phyloP scores from a whole-genome alignment of 2,329 filamentous ascomycete species.

The Gliomastix tumulicola region DNA sequence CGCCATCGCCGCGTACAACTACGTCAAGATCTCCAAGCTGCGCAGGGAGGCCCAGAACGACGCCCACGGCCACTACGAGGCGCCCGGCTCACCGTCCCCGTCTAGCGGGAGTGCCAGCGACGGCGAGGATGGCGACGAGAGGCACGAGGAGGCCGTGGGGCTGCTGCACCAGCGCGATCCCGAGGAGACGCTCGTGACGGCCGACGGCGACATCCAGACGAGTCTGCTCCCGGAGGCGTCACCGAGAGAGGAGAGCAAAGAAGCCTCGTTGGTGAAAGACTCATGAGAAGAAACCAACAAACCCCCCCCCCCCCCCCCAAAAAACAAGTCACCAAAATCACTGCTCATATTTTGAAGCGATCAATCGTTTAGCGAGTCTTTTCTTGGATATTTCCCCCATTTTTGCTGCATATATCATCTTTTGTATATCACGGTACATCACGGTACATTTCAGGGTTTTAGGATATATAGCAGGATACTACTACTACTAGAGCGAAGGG shows the following conservation, averaged over 20 bases:
- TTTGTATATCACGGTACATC: background rate
- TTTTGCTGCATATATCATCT: slow-evolving; percentile 1
- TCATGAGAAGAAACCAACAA: slow-evolving; percentile 1
- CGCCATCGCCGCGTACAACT: slow-evolving; percentile 88
- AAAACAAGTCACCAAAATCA: background rate
- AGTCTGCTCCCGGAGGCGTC: slow-evolving; percentile 14
- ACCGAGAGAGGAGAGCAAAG: no score
- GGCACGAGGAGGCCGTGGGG: slow-evolving; percentile 36
- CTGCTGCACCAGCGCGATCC: slow-evolving; percentile 31
- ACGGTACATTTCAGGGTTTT: no score
- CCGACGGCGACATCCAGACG: slow-evolving; percentile 31
- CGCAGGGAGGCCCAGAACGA: slow-evolving; percentile 60
- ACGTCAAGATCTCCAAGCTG: slow-evolving; percentile 90
- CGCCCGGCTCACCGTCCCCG: slow-evolving; percentile 19
- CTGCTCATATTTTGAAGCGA: background rate
- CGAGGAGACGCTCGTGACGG: slow-evolving; percentile 26
- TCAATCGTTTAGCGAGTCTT: slow-evolving; percentile 4
- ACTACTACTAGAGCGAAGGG: no score
- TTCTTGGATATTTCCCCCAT: background rate
- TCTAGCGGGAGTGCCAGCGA: slow-evolving; percentile 30
- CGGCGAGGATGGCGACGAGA: slow-evolving; percentile 31
- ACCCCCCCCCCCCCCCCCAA: slow-evolving; percentile 7
- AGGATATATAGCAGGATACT: no score
- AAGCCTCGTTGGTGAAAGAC: background rate
- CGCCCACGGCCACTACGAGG: slow-evolving; percentile 23